Evolutionary conservation across 768 basidiomycete species (phyloP).

Genomic region (Trichaptum fuscoviolaceum): DNA sequence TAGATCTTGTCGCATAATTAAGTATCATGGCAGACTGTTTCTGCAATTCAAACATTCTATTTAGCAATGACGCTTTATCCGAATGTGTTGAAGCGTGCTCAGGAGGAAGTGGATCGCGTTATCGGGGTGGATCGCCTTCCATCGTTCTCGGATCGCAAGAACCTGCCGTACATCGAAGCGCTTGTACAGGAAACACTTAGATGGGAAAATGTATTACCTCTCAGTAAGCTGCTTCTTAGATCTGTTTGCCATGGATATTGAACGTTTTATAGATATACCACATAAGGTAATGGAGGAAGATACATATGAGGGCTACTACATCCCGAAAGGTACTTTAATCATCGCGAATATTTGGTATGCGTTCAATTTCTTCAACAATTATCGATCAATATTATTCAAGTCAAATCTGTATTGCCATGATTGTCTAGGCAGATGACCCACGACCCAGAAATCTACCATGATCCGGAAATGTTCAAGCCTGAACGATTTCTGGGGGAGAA

Average conservation of each 20-base stretch:
- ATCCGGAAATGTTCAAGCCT: conserved; percentile 6
- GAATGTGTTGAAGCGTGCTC: conserved; percentile 12
- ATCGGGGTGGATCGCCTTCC: conserved; percentile 14
- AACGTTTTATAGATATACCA: not conserved
- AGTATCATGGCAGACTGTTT: conserved; percentile 9
- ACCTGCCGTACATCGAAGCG: conserved; percentile 19
- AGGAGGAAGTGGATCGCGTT: conserved; percentile 18
- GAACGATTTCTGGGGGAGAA: conserved; percentile 9
- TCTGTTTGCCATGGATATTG: too few species aligned
- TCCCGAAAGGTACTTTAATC: conserved; percentile 14
- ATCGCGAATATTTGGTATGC: conserved; percentile 15
- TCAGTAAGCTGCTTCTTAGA: not conserved
- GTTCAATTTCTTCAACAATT: not conserved
- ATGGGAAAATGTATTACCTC: conserved; percentile 16
- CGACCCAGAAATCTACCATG: conserved; percentile 7
- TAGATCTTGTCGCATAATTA: not conserved
- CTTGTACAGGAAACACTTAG: conserved; percentile 17
- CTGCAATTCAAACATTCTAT: conserved; percentile 13
- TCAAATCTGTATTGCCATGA: not conserved
- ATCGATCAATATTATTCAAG: too few species aligned
- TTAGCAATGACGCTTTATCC: conserved; percentile 18
- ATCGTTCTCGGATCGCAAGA: conserved; percentile 11
- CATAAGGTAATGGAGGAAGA: conserved; percentile 13
- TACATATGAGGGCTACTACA: conserved; percentile 14
- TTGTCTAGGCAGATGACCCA: conserved; percentile 1